Percentiles rank a stretch among this genome's conserved stretches.
These are phyloP conservation scores for Tuctoria greenei DNA, from an alignment of 176 grass and related monocot genomes.

Conservation along the genomic window DNA sequence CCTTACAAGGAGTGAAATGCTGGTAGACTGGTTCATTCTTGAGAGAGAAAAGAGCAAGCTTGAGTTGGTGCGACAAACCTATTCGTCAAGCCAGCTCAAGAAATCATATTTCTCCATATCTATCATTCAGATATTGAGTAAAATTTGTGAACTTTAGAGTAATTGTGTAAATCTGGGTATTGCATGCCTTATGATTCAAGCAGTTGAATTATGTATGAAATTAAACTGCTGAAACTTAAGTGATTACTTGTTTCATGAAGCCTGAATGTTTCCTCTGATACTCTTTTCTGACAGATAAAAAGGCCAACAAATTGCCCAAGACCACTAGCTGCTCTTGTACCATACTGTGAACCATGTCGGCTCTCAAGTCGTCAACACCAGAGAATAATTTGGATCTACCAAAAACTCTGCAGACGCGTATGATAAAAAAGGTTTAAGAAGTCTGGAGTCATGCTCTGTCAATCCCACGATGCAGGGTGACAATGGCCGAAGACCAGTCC, in stretches of 20 bases:
- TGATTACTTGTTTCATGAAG: constrained; percentile 12
- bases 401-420: constrained; percentile 19
- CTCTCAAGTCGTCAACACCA: neutral
- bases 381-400: constrained; percentile 41
- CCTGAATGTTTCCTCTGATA: constrained; percentile 11
- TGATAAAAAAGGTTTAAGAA: constrained; percentile 22
- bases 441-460: constrained; percentile 1
- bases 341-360: constrained; percentile 53
- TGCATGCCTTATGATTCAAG: neutral
- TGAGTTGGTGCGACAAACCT: neutral
- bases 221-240: neutral
- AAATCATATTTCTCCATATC: constrained; percentile 9
- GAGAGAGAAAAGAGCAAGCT: neutral
- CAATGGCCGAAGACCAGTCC: neutral
- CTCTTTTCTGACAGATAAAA: constrained; percentile 56
- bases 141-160: neutral
- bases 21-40: neutral
- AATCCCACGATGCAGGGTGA: neutral
- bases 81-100: neutral
- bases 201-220: neutral
- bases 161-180: constrained; percentile 7
- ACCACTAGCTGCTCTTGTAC: constrained; percentile 64
- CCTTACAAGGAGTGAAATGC: neutral
- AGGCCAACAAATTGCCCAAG: constrained; percentile 64
- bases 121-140: neutral